phyloP scores from a whole-genome alignment of 2,329 filamentous ascomycete genomes.

The Aciculosporium take region DNA sequence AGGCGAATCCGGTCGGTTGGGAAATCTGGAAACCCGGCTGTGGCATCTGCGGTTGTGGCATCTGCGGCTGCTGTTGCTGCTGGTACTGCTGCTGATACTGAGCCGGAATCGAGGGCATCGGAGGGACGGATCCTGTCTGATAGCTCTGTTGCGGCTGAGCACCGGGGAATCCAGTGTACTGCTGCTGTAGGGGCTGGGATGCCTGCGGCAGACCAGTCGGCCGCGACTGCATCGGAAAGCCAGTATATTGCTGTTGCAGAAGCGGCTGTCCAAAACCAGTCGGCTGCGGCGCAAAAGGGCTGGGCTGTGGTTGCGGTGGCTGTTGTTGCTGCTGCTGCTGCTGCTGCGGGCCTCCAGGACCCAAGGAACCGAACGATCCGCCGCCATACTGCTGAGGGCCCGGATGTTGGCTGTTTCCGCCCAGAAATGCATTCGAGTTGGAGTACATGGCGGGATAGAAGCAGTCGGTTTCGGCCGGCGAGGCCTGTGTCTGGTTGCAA shows the following conservation, averaged over 20 bases:
- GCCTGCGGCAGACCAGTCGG: conserved; percentile 37
- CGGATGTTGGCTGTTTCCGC: conserved; percentile 61
- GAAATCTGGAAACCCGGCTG: conserved; percentile 25
- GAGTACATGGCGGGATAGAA: conserved; percentile 57
- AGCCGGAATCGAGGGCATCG: conserved; percentile 44
- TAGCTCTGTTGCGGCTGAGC: conserved; percentile 44
- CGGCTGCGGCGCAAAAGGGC: conserved; percentile 42
- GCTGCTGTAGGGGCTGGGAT: conserved; percentile 47
- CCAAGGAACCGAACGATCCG: conserved; percentile 31
- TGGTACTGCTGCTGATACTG: conserved; percentile 47
- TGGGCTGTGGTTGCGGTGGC: conserved; percentile 34
- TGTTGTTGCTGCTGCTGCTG: conserved; percentile 42
- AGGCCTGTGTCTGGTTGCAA: not conserved
- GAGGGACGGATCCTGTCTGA: conserved; percentile 41
- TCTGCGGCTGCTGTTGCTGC: conserved; percentile 35
- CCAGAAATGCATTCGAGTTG: conserved; percentile 73
- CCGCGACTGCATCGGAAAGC: conserved; percentile 39
- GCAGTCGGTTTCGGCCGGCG: not conserved
- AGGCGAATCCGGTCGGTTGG: conserved; percentile 28
- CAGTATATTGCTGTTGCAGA: conserved; percentile 45
- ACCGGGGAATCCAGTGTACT: conserved; percentile 51
- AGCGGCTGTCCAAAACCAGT: conserved; percentile 41
- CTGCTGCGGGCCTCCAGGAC: conserved; percentile 27
- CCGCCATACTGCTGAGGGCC: conserved; percentile 37
- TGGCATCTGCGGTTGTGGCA: conserved; percentile 13